Evolutionary conservation across 306 rosid genomes (phyloP), one percentile per base, ranked within the genome.

Genomic region (Vicia faba): DNA sequence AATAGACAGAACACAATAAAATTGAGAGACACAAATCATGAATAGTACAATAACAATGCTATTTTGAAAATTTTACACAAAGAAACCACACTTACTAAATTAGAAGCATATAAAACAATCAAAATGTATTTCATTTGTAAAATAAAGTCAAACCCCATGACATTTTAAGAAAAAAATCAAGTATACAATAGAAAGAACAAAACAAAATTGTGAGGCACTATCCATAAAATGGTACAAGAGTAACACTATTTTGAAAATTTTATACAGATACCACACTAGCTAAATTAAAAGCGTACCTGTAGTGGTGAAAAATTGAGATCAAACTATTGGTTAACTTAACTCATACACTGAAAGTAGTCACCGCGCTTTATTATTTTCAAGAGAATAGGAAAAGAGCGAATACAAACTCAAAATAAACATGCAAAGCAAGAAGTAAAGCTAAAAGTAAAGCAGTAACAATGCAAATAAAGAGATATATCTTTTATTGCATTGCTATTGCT

Each of bases 51-150:
- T 46, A 66, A 62, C 50, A 6, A 58, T 3, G 19, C 49, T 28
- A 58, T 65, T 46, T 54, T 33, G 39, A 49, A 11, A 68, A 50
- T 38, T 43, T 69, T 16, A 46, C 33, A 70, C 1, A 26, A 61
- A 40, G 28, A 69, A 74, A 8, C 49, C 29, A 20, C 66, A 48
- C 14, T 43, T n/a, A 58, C 53, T 11, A 41, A 63, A 64, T 26
- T 54, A 44, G 53, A 69, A 76, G 43, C 41, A 64, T 66, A 63
- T 60, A 39, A 70, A 35, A 60, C 53, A 72, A 78, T 33, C 46
- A 61, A 49, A 29, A n/a, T 45, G 39, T 23, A 35, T 35, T 61
- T 35, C 26, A 61, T 48, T 71, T 3, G 36, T 29, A n/a, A 63
- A 63, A 73, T 54, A 28, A 39, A 28, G 57, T 73, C 45, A 55